Evolutionary conservation across 306 rosid genomes (phyloP), one percentile per base, ranked within the genome.

Genomic region (Begonia peltatifolia): DNA sequence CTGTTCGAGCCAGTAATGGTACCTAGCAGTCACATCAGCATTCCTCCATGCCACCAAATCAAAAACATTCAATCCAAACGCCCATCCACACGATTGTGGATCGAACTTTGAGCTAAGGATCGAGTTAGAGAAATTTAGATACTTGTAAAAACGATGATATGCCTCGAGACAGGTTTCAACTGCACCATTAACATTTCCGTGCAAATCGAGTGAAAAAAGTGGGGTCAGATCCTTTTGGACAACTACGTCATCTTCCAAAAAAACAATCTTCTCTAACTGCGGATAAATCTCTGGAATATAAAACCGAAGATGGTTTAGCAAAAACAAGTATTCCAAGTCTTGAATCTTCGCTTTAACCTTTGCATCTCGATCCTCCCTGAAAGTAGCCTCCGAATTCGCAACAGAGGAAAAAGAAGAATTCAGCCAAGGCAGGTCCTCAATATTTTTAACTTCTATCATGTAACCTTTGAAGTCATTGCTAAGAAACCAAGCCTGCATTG

Each of bases 101-200:
- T 92, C 99, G 66, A 83, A 79, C 74, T 83, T 92, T 0, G 99
- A 73, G 79, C 94, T 92, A 63, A 92, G 81, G 56, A 92, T 68
- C 62, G 88, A 44, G 65, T 68, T 83, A 54, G 99, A 86, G 79
- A 92, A 92, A 64, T 92, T 92, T 67, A 92, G 89, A 76, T 79
- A 92, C 72, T 81, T 92, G 80, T 86, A 86, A 58, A 81, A 83
- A 43, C 99, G 88, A 58, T 92, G 99, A 70, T 79, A 92, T 6
- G 87, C 84, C 81, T 92, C 99, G 6, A 92, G 94, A 69, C 99
- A 92, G 68, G 99, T 92, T 68, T 92, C 99, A 61, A 92, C 99
- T 18, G 94, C 99, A 46, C 96, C 99, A 59, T 92, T 92, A 68
- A 92, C 99, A 63, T 92, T 83, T 55, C 93, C 94, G 71, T 92